Base-by-base conservation (phyloP, 1,284 basidiomycete species). In the Mycosarcoma maydis region DNA sequence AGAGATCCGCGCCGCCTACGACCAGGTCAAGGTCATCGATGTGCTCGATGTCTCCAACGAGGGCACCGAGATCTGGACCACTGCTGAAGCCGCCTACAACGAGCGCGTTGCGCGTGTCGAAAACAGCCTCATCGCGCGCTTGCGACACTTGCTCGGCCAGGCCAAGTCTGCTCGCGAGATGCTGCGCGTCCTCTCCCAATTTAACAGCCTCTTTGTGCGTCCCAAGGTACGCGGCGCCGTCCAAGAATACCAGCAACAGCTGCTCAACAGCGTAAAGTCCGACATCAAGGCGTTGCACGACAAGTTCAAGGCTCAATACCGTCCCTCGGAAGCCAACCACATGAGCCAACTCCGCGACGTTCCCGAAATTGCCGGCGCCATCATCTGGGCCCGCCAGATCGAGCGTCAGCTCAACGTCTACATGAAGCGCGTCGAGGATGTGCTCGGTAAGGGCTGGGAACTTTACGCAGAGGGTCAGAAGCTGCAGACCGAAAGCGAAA, bases 401-500 rank as follows among this genome's bases (percentile, higher is more conserved):
- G 95, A 98, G 80, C 89, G 94, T 7, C 96, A 99, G 82, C 88
- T 99, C 13, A 86, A 91, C 70, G 90, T 92, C 3, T 98, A 98
- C 85, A 98, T 98, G 94, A 96, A 94, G 83, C 91, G 94, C n/a
- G 95, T 98, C 48, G 94, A 98, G 81, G 95, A 98, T 81, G 96
- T 98, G 3, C 89, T 99, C 11, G 96, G 95, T 9, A 94, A 93
- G 82, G 94, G 93, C 7, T 98, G 95, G 95, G 94, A 97, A 82
- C 88, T 94, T 64, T 98, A 98, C 75, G 93, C 95, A n/a, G 95
- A 99, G 76, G 96, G 96, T 6, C 93, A 97, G 83, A 94, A 94
- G 78, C 89, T 99, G 0, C 92, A 96, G 77, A 90, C 89, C 36
- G 95, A 98, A 83, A 90, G 89, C 51, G 86, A 88, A 6, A 91